Percentiles rank a stretch among this genome's conserved stretches.
phyloP scores from a whole-genome alignment of 345 rosid species.

The Moricandia arvensis region DNA sequence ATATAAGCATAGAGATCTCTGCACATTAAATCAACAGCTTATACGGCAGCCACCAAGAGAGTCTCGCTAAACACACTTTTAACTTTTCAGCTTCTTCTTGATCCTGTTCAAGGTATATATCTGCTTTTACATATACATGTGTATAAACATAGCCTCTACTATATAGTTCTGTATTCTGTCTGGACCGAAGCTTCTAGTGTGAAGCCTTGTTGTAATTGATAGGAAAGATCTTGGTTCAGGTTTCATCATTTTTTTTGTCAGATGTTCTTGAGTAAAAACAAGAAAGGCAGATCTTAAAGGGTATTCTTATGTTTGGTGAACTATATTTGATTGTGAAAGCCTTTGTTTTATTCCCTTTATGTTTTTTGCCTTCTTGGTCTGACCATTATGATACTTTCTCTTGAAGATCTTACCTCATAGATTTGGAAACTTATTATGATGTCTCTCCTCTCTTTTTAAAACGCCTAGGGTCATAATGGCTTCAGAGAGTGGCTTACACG shows the following conservation, averaged over 20 bases:
- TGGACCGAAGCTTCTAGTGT: slow-evolving; percentile 7
- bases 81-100: slow-evolving; percentile 26
- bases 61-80: not conserved
- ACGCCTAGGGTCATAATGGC: slow-evolving; percentile 25
- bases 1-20: slow-evolving; percentile 14
- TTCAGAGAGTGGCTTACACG: slow-evolving; percentile 21
- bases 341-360: slow-evolving; percentile 1
- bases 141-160: not conserved
- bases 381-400: not conserved
- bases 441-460: slow-evolving; percentile 4
- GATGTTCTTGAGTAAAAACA: not conserved
- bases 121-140: not conserved
- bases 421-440: slow-evolving; percentile 1
- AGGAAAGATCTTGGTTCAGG: slow-evolving; percentile 22
- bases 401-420: slow-evolving; percentile 8
- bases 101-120: slow-evolving; percentile 21
- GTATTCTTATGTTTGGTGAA: not conserved
- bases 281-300: not conserved
- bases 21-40: not conserved
- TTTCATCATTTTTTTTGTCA: slow-evolving; percentile 7
- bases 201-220: not conserved
- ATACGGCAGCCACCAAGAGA: slow-evolving; percentile 23
- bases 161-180: slow-evolving; percentile 4
- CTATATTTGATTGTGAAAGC: not conserved
- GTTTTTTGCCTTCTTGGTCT: slow-evolving; percentile 3